phyloP scores from a whole-genome alignment of 805 yeast genomes.

The Pichia phayaonensis region DNA sequence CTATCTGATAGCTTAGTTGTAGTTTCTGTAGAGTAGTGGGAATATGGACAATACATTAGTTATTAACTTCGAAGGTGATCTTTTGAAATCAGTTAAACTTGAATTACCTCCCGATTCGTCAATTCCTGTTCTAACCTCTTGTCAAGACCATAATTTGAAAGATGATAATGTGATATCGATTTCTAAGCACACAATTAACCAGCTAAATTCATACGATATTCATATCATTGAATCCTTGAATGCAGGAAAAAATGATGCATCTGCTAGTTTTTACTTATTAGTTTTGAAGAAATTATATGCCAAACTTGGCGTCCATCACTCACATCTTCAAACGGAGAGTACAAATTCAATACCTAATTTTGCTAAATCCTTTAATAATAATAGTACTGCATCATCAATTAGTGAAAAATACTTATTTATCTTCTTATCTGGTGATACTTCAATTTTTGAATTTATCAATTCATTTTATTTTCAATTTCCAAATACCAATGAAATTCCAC shows the following conservation, averaged over 20 bases:
- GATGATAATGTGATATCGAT: neutral
- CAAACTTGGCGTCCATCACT: constrained; percentile 26
- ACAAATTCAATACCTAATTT: constrained; percentile 33
- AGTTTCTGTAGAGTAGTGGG: neutral
- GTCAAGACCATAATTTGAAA: neutral
- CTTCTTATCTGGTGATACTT: constrained; percentile 81
- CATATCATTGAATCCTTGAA: neutral
- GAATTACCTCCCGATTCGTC: neutral
- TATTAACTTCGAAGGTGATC: neutral
- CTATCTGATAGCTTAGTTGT: too few relatives aligned
- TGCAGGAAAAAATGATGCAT: neutral
- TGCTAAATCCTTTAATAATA: constrained; percentile 4
- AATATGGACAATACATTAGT: neutral
- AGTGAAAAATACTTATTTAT: constrained; percentile 35
- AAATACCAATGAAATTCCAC: neutral
- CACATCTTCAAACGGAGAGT: constrained; percentile 29
- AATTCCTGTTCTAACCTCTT: neutral
- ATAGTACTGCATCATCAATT: constrained; percentile 3
- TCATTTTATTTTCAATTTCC: constrained; percentile 9
- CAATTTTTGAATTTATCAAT: constrained; percentile 70
- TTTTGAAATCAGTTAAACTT: neutral
- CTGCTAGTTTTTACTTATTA: constrained; percentile 28
- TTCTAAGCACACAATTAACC: neutral
- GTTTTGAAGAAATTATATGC: constrained; percentile 43
- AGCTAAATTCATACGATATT: neutral